Conservation (phyloP, 495 filamentous ascomycete species). For the Podospora bellae-mahoneyi region DNA sequence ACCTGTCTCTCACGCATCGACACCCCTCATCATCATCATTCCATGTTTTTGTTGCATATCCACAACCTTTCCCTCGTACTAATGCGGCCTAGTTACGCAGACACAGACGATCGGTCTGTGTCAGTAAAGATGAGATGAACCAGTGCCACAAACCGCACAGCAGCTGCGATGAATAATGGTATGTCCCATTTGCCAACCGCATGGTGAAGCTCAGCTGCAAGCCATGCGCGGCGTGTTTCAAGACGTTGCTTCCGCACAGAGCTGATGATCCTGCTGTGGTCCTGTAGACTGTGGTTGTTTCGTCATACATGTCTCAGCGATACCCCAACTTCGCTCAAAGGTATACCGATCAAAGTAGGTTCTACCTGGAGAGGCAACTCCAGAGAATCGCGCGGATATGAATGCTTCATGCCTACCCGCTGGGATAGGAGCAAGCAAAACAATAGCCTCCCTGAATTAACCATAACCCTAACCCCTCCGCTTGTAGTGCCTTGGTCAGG, state of each 20-base stretch:
- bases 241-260: background rate
- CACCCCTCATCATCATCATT: background rate
- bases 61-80: constrained; percentile 5
- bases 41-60: constrained; percentile 2
- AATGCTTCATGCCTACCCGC: too few relatives aligned
- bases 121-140: background rate
- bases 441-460: background rate
- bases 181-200: background rate
- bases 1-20: background rate
- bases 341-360: background rate
- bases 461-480: background rate
- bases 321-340: background rate
- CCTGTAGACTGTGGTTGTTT: background rate
- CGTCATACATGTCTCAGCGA: background rate
- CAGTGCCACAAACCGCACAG: background rate
- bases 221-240: background rate
- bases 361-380: background rate
- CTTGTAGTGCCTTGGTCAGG: background rate
- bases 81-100: background rate
- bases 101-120: background rate
- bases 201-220: background rate
- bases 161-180: background rate
- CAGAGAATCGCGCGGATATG: too few relatives aligned
- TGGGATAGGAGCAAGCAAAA: too few relatives aligned
- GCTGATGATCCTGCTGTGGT: background rate